Evolutionary conservation across 257 asterid species (phyloP).

Genomic region (Solanum piurae): DNA sequence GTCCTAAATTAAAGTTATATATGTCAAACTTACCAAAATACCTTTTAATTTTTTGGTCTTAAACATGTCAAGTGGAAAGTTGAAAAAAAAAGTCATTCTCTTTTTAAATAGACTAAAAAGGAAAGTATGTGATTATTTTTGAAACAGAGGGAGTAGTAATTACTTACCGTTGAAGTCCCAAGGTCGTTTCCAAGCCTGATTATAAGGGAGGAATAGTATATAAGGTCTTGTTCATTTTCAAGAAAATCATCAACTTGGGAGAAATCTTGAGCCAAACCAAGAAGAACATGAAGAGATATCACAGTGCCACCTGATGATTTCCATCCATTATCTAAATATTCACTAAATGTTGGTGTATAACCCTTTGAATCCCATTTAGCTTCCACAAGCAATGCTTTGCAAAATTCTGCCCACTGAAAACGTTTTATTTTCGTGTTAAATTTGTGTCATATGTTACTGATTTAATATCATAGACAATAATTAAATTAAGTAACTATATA

Average conservation of each 20-base stretch:
- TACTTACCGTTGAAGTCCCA: conserved; percentile 42
- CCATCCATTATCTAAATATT: conserved; percentile 46
- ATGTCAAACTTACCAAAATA: no score
- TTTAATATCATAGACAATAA: background rate
- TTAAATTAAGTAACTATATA: background rate
- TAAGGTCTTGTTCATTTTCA: conserved; percentile 12
- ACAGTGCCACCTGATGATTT: conserved; percentile 43
- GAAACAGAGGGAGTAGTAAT: background rate
- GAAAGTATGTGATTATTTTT: no score
- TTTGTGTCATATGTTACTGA: background rate
- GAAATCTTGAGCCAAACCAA: conserved; percentile 20
- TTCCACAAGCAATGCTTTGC: conserved; percentile 42
- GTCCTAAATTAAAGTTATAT: no score
- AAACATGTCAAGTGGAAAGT: no score
- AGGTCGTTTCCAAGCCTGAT: conserved; percentile 52
- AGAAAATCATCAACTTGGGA: conserved; percentile 8
- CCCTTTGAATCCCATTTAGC: conserved; percentile 44
- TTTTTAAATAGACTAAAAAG: background rate
- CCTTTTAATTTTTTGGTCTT: no score
- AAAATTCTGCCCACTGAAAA: conserved; percentile 48
- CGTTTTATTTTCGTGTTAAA: background rate
- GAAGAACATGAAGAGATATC: conserved; percentile 28
- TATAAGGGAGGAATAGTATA: conserved; percentile 27
- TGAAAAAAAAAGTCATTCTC: no score
- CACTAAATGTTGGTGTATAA: conserved; percentile 33